Conservation (phyloP, 495 filamentous ascomycete species). For the Lepraria neglecta region DNA sequence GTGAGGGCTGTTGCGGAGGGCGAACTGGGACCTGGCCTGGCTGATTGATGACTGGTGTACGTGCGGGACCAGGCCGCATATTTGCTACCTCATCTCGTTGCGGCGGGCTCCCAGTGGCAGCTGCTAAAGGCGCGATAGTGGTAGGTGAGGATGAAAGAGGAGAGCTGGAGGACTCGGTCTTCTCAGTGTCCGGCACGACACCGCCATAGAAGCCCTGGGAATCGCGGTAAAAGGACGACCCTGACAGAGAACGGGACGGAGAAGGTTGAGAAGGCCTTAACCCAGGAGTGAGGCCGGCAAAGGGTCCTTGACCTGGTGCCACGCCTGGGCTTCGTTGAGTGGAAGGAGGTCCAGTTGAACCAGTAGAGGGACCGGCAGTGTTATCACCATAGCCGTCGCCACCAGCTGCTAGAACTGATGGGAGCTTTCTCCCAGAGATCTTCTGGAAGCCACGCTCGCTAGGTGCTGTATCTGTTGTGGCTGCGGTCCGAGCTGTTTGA, state of each 20-base stretch:
- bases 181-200: conserved; percentile 16
- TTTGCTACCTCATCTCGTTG: conserved; percentile 31
- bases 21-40: conserved; percentile 32
- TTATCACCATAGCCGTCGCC: conserved; percentile 60
- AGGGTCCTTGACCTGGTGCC: conserved; percentile 8
- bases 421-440: conserved; percentile 66
- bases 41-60: conserved; percentile 44
- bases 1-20: conserved; percentile 27
- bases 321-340: conserved; percentile 5
- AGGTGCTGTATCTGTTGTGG: conserved; percentile 32
- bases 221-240: conserved; percentile 37
- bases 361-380: conserved; percentile 15
- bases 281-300: conserved; percentile 17
- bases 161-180: conserved; percentile 27
- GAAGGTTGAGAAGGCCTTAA: conserved; percentile 20
- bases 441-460: conserved; percentile 54
- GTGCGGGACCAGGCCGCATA: conserved; percentile 44
- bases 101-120: conserved; percentile 28
- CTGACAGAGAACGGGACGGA: conserved; percentile 32
- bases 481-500: conserved; percentile 30
- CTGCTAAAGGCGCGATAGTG: conserved; percentile 30
- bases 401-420: conserved; percentile 60
- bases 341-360: conserved; percentile 2
- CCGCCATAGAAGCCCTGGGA: conserved; percentile 37
- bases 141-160: conserved; percentile 29